phyloP scores from a whole-genome alignment of 2,329 filamentous ascomycete species.

The Neonectria faginata region DNA sequence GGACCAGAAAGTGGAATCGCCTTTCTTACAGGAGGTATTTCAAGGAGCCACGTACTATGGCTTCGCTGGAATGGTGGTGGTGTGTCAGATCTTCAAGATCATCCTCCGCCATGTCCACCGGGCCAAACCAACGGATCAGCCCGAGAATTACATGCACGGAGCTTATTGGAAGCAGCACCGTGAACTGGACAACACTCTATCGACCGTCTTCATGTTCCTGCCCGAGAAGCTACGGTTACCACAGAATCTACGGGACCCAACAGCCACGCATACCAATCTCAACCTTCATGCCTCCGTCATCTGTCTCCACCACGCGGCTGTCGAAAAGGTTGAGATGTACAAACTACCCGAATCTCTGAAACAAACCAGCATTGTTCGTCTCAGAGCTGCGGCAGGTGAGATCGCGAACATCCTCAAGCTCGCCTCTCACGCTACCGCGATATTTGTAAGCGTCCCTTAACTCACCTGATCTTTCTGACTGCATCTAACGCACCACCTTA shows the following conservation, averaged over 20 bases:
- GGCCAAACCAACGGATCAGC: constrained; percentile 74
- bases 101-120: constrained; percentile 86
- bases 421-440: constrained; percentile 76
- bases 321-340: constrained; percentile 83
- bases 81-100: constrained; percentile 82
- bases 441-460: constrained; percentile 65
- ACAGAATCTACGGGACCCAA: constrained; percentile 73
- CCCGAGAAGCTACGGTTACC: constrained; percentile 81
- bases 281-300: constrained; percentile 90
- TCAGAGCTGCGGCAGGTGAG: constrained; percentile 84
- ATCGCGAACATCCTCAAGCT: constrained; percentile 86
- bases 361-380: constrained; percentile 77
- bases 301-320: constrained; percentile 88
- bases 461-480: no score
- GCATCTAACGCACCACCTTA: constrained; percentile 26
- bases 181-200: constrained; percentile 81
- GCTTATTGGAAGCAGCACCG: constrained; percentile 89
- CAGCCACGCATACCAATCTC: constrained; percentile 86
- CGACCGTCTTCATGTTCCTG: constrained; percentile 81
- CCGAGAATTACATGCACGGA: constrained; percentile 79
- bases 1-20: constrained; percentile 71
- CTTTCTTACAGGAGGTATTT: constrained; percentile 73
- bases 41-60: constrained; percentile 73
- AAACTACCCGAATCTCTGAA: constrained; percentile 73
- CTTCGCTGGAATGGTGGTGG: constrained; percentile 78